These are phyloP conservation scores for Thelonectria olida DNA, from an alignment of 2,329 filamentous ascomycete genomes.

Conservation along the genomic window DNA sequence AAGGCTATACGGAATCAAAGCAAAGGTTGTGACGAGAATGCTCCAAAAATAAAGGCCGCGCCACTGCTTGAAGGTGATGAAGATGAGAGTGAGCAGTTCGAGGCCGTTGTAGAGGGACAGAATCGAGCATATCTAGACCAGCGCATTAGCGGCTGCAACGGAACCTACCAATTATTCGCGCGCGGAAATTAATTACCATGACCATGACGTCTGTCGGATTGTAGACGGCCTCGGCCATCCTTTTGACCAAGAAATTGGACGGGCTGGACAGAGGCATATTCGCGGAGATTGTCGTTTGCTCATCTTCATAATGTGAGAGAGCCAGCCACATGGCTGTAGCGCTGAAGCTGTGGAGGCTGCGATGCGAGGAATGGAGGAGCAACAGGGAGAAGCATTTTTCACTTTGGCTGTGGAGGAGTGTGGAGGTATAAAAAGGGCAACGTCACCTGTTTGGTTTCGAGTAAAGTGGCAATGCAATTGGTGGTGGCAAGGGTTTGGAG, in stretches of 20 bases:
- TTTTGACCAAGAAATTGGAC: neutral
- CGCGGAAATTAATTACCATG: neutral
- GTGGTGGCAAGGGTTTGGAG: too few species aligned
- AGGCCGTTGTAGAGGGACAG: conserved; percentile 41
- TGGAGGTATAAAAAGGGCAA: neutral
- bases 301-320: neutral
- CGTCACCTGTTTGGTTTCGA: neutral
- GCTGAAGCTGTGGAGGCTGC: neutral
- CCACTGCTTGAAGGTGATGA: conserved; percentile 43
- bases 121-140: conserved; percentile 19
- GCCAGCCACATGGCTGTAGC: neutral
- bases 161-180: neutral
- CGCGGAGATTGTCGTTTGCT: too few species aligned
- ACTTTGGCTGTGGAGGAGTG: neutral
- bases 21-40: conserved; percentile 44
- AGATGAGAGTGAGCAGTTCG: conserved; percentile 45
- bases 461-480: neutral
- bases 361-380: neutral
- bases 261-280: neutral
- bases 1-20: conserved; percentile 47
- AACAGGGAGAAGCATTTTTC: neutral
- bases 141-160: neutral
- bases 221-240: neutral
- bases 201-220: neutral
- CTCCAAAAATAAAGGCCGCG: conserved; percentile 51